These are phyloP conservation scores for Cornus suecica DNA, from an alignment of 148 eudicot species.

Conservation along the genomic window DNA sequence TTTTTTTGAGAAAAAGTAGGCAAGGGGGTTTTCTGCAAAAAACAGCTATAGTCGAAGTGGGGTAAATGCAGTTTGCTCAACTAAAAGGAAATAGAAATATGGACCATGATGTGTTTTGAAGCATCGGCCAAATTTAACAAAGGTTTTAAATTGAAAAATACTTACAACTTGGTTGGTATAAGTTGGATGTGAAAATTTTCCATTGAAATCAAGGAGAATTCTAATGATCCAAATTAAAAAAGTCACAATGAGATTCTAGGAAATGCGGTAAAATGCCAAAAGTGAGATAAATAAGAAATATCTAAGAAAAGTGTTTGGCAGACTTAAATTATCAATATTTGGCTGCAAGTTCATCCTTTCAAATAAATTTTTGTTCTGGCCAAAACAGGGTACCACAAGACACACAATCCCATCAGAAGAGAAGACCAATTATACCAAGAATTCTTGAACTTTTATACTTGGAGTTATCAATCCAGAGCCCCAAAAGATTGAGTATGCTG, in stretches of 20 bases:
- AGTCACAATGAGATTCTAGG: too few species aligned
- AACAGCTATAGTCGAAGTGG: too few species aligned
- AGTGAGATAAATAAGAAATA: background rate
- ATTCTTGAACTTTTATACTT: background rate
- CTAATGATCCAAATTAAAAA: too few species aligned
- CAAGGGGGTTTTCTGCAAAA: too few species aligned
- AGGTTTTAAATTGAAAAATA: background rate
- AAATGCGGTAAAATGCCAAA: background rate
- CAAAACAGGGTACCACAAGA: background rate
- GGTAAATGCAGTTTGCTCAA: too few species aligned
- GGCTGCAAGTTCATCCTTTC: background rate
- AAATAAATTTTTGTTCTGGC: background rate
- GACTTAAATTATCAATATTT: background rate
- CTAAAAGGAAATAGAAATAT: background rate
- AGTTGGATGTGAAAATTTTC: background rate
- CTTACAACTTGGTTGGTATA: background rate
- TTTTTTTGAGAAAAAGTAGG: too few species aligned
- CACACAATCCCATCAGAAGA: too few species aligned
- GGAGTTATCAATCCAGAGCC: background rate
- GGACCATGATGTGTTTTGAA: background rate
- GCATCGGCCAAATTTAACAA: slow-evolving; percentile 1
- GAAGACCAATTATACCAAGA: background rate
- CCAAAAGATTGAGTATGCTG: background rate
- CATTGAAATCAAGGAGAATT: background rate
- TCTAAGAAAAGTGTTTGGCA: background rate